A percentile compares a stretch with the other conserved stretches of the same genome.
Evolutionary conservation across 495 filamentous ascomycete genomes (phyloP).

Genomic region (Lasiosphaeria miniovina): DNA sequence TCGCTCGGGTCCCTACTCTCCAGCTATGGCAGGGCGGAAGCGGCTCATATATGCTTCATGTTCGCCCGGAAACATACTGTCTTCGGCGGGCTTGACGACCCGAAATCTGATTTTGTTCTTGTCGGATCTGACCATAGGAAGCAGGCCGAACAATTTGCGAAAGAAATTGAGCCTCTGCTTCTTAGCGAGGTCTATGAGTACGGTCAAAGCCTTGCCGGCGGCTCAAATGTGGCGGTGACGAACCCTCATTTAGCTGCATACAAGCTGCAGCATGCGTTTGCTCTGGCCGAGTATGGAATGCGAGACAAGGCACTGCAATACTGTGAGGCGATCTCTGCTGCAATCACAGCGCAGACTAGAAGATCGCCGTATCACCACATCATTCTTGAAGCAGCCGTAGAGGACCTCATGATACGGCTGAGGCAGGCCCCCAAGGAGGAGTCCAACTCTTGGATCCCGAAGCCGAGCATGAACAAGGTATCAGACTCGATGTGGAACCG

Average conservation of each 20-base stretch:
- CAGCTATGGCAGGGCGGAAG: slow-evolving; percentile 82
- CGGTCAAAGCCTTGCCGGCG: slow-evolving; percentile 62
- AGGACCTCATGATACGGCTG: slow-evolving; percentile 78
- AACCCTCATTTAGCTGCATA: slow-evolving; percentile 81
- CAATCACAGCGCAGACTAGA: slow-evolving; percentile 78
- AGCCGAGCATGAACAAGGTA: slow-evolving; percentile 91
- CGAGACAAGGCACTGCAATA: slow-evolving; percentile 84
- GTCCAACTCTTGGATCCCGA: slow-evolving; percentile 73
- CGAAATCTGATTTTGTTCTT: slow-evolving; percentile 71
- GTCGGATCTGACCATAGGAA: slow-evolving; percentile 76
- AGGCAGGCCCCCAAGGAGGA: slow-evolving; percentile 78
- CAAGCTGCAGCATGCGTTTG: slow-evolving; percentile 82
- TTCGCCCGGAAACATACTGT: slow-evolving; percentile 57
- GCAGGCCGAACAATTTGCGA: slow-evolving; percentile 61
- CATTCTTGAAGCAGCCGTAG: slow-evolving; percentile 67
- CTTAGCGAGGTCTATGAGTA: slow-evolving; percentile 94
- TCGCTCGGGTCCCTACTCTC: slow-evolving; percentile 81
- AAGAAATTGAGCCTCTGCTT: slow-evolving; percentile 78
- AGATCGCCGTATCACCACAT: slow-evolving; percentile 80
- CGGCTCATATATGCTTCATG: slow-evolving; percentile 81
- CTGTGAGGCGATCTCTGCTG: slow-evolving; percentile 77
- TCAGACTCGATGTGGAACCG: slow-evolving; percentile 81
- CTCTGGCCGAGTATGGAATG: slow-evolving; percentile 78
- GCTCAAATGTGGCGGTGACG: slow-evolving; percentile 52
- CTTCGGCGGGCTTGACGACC: slow-evolving; percentile 83